phyloP scores from a whole-genome alignment of 768 basidiomycete species.

The Baorangia bicolor region DNA sequence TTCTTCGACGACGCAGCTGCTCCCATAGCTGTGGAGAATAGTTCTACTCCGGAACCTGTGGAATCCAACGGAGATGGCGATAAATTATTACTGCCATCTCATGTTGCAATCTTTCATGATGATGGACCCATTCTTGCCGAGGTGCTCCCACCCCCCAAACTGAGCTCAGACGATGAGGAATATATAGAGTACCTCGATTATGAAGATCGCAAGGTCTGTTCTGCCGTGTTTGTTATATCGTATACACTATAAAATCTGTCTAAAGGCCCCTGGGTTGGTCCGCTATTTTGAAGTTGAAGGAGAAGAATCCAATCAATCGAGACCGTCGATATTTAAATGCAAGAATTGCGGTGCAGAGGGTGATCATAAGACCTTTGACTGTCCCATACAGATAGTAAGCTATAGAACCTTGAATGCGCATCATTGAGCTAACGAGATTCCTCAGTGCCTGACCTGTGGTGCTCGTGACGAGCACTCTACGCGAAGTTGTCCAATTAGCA shows the following conservation, averaged over 20 bases:
- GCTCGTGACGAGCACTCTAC: constrained; percentile 78
- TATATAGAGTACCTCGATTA: constrained; percentile 81
- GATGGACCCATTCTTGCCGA: constrained; percentile 40
- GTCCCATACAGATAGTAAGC: constrained; percentile 70
- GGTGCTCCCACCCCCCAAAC: constrained; percentile 42
- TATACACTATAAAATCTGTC: background rate
- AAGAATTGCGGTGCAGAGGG: constrained; percentile 77
- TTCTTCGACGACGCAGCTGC: constrained; percentile 50
- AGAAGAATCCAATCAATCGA: constrained; percentile 38
- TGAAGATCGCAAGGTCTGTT: constrained; percentile 57
- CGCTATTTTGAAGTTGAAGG: constrained; percentile 64
- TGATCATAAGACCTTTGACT: constrained; percentile 65
- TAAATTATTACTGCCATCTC: constrained; percentile 59
- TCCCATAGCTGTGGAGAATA: constrained; percentile 29
- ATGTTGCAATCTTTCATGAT: constrained; percentile 55
- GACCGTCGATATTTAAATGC: constrained; percentile 56
- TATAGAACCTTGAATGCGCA: background rate
- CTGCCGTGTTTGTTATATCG: background rate
- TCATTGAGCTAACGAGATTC: constrained; percentile 2
- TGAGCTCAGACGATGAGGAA: constrained; percentile 53
- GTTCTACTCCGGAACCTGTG: constrained; percentile 5
- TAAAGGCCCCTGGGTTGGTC: constrained; percentile 46
- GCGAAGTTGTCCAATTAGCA: constrained; percentile 75
- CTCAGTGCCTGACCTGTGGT: constrained; percentile 78
- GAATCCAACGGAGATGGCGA: constrained; percentile 18